Base-by-base conservation (phyloP, 805 yeast species). In the Spathaspora gorwiae region DNA sequence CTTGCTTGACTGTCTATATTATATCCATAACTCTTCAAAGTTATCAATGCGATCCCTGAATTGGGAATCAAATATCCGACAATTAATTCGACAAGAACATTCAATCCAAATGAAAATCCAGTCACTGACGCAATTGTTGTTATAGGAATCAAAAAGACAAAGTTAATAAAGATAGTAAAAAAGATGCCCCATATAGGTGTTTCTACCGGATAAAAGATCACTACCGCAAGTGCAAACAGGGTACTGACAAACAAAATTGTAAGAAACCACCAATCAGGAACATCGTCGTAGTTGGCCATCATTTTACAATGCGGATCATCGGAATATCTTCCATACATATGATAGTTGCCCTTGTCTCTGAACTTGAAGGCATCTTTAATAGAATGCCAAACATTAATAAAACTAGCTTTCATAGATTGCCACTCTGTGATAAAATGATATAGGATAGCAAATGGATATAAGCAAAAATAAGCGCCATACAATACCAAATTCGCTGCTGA, bases 261-360 rank as follows among this genome's bases (percentile, higher is more conserved):
- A 4, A 64, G 54, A 54, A 76, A 84, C 87, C 89, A 83, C 82
- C 83, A 80, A 51, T 81, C 85, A 1, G 95, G 94, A 15, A 82
- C 87, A 51, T 84, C 89, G 34, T 73, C 73, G 60, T 84, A 83
- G 45, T 62, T 66, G 38, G 73, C 49, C 83, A 81, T 80, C 75
- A 80, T 78, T 39, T 65, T 66, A 45, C 80, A 72, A 53, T 79
- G 83, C 1, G 83, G 78, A 53, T 82, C 87, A 19, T 73, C 35
- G 6, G 37, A 33, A 30, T 41, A 64, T 10, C 57, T 52, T 5
- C 65, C 68, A 39, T 59, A 62, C 6, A 52, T 49, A 34, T 47
- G 41, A n/a, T 38, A 37, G 11, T 40, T 46, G 24, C 43, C 36
- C 7, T 27, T 19, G 32, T 35, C 47, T 26, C 45, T 45, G 30